Evolutionary conservation across 208 protist species (phyloP), one percentile per base, ranked within the genome.

Genomic region (Vickermania spadyakhi): DNA sequence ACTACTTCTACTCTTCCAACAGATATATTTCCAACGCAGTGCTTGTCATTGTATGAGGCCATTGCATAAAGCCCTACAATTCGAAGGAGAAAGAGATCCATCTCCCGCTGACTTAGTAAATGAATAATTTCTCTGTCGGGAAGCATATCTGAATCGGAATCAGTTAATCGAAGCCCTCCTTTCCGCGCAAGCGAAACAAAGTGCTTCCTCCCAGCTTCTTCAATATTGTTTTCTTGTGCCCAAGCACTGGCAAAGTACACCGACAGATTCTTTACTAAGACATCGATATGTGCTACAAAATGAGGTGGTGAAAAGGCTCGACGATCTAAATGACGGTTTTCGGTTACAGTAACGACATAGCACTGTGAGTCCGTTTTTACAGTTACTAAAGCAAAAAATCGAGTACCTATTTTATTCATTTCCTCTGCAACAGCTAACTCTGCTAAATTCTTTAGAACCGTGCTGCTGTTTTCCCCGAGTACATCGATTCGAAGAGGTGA

Each of bases 11-110:
- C 36, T 5, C 73, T 52, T 0, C 64, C 71, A 22, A 87, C 56
- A 27, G 72, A 73, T 1, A 79, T 51, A n/a, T 57, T 69, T 4
- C 68, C 72, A 25, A 89, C 63, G 26, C 73, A 30, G 30, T 83
- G 72, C 31, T 69, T 72, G 30, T 84, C 75, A 64, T 81, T 90
- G n/a, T 58, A 26, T 14, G 73, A 75, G 30, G 58, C 31, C 26
- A 54, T 69, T 28, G 60, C 42, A 50, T 84, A 85, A 22, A 86
- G 56, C 21, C 70, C 75, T 26, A 68, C 28, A 2, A 79, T 50
- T 2, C 75, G 72, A 52, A 93, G 22, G 18, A 77, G 60, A 41
- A 88, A 18, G 14, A 93, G 23, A 60, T 93, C 83, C 18, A 90
- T 22, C 52, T 89, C 82, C 21, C 18, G 60, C 2, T 53, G 11